Evolutionary conservation across 2,329 filamentous ascomycete genomes (phyloP), one percentile per base, ranked within the genome.

Genomic region (Ceratocystiopsis brevicomis): DNA sequence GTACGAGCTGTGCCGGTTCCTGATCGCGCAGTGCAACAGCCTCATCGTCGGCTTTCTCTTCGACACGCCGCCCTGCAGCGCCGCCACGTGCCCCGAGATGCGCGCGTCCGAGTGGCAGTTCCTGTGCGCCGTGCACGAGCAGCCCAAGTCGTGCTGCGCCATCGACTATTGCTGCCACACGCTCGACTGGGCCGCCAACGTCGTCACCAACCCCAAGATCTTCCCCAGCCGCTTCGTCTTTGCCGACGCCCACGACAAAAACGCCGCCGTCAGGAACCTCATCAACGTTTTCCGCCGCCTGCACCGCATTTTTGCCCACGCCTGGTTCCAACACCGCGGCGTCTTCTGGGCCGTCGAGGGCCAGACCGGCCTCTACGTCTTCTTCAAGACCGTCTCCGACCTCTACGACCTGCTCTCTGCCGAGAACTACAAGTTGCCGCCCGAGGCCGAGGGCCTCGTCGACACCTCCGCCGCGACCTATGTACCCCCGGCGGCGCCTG

Each of bases 151-250:
- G 54, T 98, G 90, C 66, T 95, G 88, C 61, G 90, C 90, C 42
- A 95, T 98, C 56, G 90, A 98, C 63, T 98, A 98, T 64, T 95
- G 87, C 69, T 96, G 88, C 59, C 90, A 98, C 59, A 98, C 90
- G 0, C 77, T 98, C 38, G 90, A 98, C 63, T 96, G 88, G 85
- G 90, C 90, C 3, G 87, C 85, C 45, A 94, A 92, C 54, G 82
- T 88, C 17, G 78, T 98, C 45, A 94, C 88, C 3, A 90, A 86
- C 53, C 82, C 85, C 44, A 95, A 95, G 66, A 81, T 90, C 56
- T 98, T 98, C 57, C 88, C 90, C 1, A 93, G 84, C 52, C 75
- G 90, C 43, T 73, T 93, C 49, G 69, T 73, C 42, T 54, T 68
- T 25, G 64, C 60, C 44, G 71, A 72, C 56, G 66, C 64, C 36